Evolutionary conservation across 768 basidiomycete species (phyloP), one percentile per base, ranked within the genome.

Genomic region (Lactifluus echinatus): DNA sequence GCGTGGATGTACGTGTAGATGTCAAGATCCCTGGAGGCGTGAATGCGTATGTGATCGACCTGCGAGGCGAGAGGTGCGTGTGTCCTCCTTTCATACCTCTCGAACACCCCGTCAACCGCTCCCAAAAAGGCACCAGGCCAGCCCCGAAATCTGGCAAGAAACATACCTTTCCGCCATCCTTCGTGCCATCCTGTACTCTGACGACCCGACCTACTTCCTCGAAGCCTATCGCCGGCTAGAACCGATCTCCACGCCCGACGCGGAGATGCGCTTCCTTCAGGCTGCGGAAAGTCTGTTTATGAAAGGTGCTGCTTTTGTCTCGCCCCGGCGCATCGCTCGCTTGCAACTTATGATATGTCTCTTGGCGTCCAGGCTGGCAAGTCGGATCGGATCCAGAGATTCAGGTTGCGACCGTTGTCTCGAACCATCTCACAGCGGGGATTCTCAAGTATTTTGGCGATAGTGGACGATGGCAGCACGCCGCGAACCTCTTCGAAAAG

Each of bases 1-100:
- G 96, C 28, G 90, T 98, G 50, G 96, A 99, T 67, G 84, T 98
- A 29, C 83, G 95, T 36, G 93, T 99, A 7, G 96, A 99, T 62
- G 96, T 97, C 59, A 96, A 95, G 71, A 98, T 99, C 49, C 96
- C 96, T 0, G 96, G 96, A 28, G 95, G 96, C 12, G 96, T 99
- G 15, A 83, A 85, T 61, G 89, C 94, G 4, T 97, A 96, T 70
- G 87, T 90, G 29, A 83, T 98, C 19, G 96, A 98, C 70, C 71
- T 96, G 52, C 83, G 96, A 10, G 95, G 96, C 8, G 96, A 98
- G 70, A 78, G 91, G 92, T 94, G 66, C 63, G 87, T 71, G 34
- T 8, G 28, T 36, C 15, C 11, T 15, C 29, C 29, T 8, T 4
- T 12, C 5, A 11, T 11, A 21, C 24, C n/a, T 3, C 23, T 12